A percentile compares a stretch with the other conserved stretches of the same genome.
Evolutionary conservation across 2,329 filamentous ascomycete genomes (phyloP).

Genomic region (Nigrograna mackinnonii): DNA sequence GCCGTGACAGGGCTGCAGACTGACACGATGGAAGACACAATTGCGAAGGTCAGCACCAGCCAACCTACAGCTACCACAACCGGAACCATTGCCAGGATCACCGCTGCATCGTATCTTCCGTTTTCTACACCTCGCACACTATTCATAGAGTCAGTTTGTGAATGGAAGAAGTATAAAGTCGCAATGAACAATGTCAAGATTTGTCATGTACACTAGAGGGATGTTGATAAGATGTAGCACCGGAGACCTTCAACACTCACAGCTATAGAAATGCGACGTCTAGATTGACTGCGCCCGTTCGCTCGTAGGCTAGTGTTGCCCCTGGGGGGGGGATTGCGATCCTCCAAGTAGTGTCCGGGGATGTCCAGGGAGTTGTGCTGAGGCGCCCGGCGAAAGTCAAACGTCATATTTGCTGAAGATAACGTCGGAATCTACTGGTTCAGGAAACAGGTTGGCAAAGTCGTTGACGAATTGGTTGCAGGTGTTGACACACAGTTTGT

Average conservation of each 20-base stretch:
- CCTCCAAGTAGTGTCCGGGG: too few relatives aligned
- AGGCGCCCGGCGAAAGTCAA: too few relatives aligned
- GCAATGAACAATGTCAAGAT: not conserved
- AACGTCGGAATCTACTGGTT: too few relatives aligned
- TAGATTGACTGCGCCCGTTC: constrained; percentile 39
- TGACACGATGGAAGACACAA: constrained; percentile 81
- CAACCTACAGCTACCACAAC: constrained; percentile 82
- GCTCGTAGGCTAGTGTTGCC: too few relatives aligned
- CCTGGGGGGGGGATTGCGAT: too few relatives aligned
- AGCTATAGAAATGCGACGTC: constrained; percentile 55
- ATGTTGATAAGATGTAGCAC: not conserved
- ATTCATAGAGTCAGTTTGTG: constrained; percentile 2
- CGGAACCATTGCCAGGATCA: constrained; percentile 72
- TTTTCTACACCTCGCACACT: constrained; percentile 90
- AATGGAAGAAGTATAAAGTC: not conserved
- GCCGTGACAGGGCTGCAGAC: constrained; percentile 2
- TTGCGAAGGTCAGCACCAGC: constrained; percentile 64
- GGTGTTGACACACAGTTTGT: too few relatives aligned
- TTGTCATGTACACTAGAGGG: too few relatives aligned
- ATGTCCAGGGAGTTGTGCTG: too few relatives aligned
- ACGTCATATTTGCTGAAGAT: too few relatives aligned
- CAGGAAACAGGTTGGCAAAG: too few relatives aligned
- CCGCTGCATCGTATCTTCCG: constrained; percentile 95
- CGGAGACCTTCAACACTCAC: constrained; percentile 25
- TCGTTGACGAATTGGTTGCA: too few relatives aligned